Conservation (phyloP, 2,329 filamentous ascomycete genomes). For the Fusarium pseudocircinatum region DNA sequence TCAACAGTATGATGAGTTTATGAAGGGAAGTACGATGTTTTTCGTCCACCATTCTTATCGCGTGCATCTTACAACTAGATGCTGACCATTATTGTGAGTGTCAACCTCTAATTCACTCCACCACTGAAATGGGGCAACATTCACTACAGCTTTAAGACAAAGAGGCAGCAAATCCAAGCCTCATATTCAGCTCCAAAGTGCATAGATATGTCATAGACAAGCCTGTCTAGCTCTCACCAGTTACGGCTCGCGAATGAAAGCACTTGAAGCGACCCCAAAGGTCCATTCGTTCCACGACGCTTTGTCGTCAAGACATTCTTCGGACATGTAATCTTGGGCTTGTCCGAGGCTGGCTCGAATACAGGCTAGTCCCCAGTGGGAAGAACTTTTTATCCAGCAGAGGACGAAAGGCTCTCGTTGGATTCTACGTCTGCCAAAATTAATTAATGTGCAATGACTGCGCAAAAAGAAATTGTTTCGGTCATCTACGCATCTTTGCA, state of each 20-base stretch:
- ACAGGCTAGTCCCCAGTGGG: no score
- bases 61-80: no score
- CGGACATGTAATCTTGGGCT: not conserved
- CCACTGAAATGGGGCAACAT: not conserved
- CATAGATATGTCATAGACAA: not conserved
- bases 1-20: rapidly evolving
- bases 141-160: not conserved
- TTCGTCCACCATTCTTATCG: no score
- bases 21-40: rapidly evolving
- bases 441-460: not conserved
- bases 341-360: rapidly evolving
- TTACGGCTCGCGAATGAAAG: not conserved
- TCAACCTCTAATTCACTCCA: rapidly evolving
- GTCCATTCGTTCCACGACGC: rapidly evolving
- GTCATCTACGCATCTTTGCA: rapidly evolving
- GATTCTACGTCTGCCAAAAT: no score
- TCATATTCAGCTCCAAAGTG: rapidly evolving
- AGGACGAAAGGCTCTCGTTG: no score
- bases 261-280: rapidly evolving
- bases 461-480: not conserved
- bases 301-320: rapidly evolving
- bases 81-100: not conserved
- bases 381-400: not conserved
- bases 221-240: rapidly evolving
- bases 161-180: rapidly evolving